These are phyloP conservation scores for Agaricales sp. DNA, from an alignment of 1,284 basidiomycete species.

Conservation along the genomic window DNA sequence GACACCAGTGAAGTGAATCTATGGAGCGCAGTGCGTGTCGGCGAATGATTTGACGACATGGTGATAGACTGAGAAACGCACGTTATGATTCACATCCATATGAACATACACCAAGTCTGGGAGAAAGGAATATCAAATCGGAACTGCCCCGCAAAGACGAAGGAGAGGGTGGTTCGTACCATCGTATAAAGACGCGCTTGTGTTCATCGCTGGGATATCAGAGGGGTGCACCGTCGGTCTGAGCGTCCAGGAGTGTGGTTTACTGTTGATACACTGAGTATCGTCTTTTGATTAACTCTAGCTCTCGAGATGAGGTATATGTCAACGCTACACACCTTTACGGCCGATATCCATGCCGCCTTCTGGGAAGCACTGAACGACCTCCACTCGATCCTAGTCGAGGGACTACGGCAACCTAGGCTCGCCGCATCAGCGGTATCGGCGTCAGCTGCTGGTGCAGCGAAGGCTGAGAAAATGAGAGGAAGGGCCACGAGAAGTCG, in stretches of 20 bases:
- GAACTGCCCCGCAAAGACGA: neutral
- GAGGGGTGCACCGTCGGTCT: neutral
- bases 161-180: neutral
- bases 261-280: neutral
- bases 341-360: neutral
- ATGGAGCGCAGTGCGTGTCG: too few relatives aligned
- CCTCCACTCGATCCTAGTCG: neutral
- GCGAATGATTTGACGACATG: too few relatives aligned
- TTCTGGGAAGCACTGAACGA: neutral
- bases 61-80: too few relatives aligned
- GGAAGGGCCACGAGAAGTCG: neutral
- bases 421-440: neutral
- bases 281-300: neutral
- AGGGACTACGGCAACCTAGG: neutral
- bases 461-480: neutral
- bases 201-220: neutral
- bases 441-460: neutral
- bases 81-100: neutral
- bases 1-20: neutral
- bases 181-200: neutral
- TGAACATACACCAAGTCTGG: neutral
- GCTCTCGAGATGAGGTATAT: neutral
- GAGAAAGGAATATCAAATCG: neutral
- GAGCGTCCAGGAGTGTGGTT: neutral
- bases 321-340: neutral